phyloP scores from a whole-genome alignment of 2,329 filamentous ascomycete genomes.

The Boeremia lycopersici region DNA sequence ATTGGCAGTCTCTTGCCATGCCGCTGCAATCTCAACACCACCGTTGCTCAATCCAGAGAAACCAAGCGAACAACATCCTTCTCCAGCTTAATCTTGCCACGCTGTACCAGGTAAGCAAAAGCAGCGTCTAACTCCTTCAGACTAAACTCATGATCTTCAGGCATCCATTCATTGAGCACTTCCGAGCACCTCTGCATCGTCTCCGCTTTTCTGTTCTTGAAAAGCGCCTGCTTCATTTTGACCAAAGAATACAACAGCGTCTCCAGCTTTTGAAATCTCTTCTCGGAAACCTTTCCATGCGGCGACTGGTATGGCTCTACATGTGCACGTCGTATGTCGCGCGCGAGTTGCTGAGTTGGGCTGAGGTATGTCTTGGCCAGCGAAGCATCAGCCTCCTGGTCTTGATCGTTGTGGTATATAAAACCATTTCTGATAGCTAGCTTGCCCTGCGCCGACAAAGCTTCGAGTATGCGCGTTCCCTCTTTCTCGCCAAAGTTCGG shows the following conservation, averaged over 20 bases:
- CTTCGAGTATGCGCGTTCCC: neutral
- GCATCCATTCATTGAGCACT: neutral
- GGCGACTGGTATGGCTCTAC: neutral
- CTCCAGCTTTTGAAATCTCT: neutral
- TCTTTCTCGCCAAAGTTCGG: neutral
- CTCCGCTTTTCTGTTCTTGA: neutral
- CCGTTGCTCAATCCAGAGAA: neutral
- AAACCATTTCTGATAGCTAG: neutral
- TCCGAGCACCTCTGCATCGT: neutral
- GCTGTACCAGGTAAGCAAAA: neutral
- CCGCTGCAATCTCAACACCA: no score
- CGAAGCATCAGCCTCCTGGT: no score
- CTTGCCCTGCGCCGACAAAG: neutral
- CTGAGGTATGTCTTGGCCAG: neutral
- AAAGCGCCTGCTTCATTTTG: neutral
- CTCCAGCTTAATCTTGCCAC: neutral
- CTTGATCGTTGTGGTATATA: neutral
- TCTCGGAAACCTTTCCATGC: neutral
- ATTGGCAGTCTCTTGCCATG: no score
- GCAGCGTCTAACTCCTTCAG: neutral
- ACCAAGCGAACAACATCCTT: neutral
- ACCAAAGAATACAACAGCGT: neutral
- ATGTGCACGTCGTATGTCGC: neutral
- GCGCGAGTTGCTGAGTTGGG: neutral
- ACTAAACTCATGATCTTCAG: neutral